Evolutionary conservation across 208 protist genomes (phyloP), one percentile per base, ranked within the genome.

Genomic region (Wallacemonas rigidus): DNA sequence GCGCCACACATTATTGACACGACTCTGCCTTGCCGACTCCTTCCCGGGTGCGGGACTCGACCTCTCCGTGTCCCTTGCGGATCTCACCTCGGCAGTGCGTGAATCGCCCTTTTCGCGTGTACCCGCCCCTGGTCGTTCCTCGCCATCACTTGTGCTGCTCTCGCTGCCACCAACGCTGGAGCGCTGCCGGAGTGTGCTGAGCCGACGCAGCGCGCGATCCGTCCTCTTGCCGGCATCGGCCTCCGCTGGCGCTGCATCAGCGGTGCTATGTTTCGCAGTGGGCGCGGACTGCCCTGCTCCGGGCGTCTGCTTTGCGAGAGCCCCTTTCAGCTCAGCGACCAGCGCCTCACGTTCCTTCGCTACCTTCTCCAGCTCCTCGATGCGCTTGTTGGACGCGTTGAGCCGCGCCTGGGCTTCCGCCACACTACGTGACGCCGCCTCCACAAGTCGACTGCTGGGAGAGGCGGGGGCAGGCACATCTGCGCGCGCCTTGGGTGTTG

Each of bases 1-100:
- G 7, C 71, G 74, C 74, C 79, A 80, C 9, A 74, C 67, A n/a
- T 26, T 54, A 51, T 40, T 39, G 12, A 60, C 70, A 1, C 61
- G 17, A 11, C 26, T 35, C 44, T n/a, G 50, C 26, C 48, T 48
- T 5, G 15, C 64, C 15, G 17, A 26, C 50, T 58, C 51, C 47
- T 69, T 48, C 64, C 6, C 51, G 5, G 41, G 9, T 5, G 36
- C 38, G 26, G 26, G 26, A 26, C 26, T 0, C 26, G 26, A 26
- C 26, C 26, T 26, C 26, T 26, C 26, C 26, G 26, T 26, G 26
- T 26, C 26, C 0, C 26, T 26, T 26, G 26, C 26, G 26, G 26
- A 0, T 26, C 26, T 26, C 26, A 26, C 26, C 26, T 26, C 26
- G 26, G 26, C 26, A 26, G 26, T 26, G 26, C 26, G 0, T 26